Evolutionary conservation across 129 eudicot species (phyloP), one percentile per base, ranked within the genome.

Genomic region (Lonicera japonica): DNA sequence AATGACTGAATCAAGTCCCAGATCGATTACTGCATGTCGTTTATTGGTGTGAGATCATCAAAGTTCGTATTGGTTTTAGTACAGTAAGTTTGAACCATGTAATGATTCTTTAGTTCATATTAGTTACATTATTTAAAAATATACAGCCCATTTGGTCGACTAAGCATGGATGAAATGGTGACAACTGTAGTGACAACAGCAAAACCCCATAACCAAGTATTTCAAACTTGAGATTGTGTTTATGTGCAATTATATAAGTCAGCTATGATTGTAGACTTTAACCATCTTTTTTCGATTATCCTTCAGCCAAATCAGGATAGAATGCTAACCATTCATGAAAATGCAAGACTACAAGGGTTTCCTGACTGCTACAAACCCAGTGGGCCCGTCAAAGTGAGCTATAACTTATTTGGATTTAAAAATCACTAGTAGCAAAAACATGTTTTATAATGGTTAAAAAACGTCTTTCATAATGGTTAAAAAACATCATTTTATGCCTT

Each of bases 341-440:
- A 87, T 75, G 95, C 95, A 0, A 66, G 95, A 24, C 50, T 87
- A 21, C 95, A 87, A 55, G 95, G 95, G 5, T 83, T 87, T 40
- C 85, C 87, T n/a, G 95, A 87, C 56, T 86, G 70, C 66, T 87
- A 87, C 34, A 73, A 71, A 66, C 79, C 83, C 5, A 56, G 36
- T n/a, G 95, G 95, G 7, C 79, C 90, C 10, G 67, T 80, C 21
- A 87, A 80, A 54, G 81, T 81, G 21, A 72, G 95, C 90, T 83
- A 79, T 43, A 8, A 43, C 2, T 1, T 29, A 29, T n/a, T 10
- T 8, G 13, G 50, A 43, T 43, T 3, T 43, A 2, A 43, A n/a
- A n/a, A n/a, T n/a, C n/a, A n/a, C n/a, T n/a, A n/a, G n/a, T n/a
- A n/a, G n/a, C n/a, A n/a, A n/a, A n/a, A n/a, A n/a, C n/a, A n/a